A percentile compares a stretch with the other conserved stretches of the same genome.
Evolutionary conservation across 1,284 basidiomycete species (phyloP).

Genomic region (Tilletia setariae): DNA sequence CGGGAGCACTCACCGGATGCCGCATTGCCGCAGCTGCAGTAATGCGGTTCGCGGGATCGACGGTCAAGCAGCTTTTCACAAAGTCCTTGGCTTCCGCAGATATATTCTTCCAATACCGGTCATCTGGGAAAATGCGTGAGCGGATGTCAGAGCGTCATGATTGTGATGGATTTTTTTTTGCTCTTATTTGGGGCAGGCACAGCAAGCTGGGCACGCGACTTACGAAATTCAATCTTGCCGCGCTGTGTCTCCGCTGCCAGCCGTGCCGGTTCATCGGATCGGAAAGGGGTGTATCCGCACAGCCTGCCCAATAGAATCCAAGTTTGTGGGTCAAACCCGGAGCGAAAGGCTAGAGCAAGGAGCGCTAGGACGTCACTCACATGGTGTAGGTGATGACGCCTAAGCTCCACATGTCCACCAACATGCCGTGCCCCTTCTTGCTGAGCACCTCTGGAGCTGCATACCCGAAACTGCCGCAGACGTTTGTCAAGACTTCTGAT

Average conservation of each 20-base stretch:
- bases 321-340: too few species aligned
- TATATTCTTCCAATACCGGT: constrained; percentile 89
- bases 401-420: constrained; percentile 88
- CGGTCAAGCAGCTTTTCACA: constrained; percentile 69
- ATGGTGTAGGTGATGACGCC: constrained; percentile 82
- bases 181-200: too few species aligned
- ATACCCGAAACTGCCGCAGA: constrained; percentile 90
- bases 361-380: constrained; percentile 22
- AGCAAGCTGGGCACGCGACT: too few species aligned
- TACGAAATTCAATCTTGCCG: constrained; percentile 73
- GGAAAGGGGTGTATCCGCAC: constrained; percentile 67
- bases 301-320: constrained; percentile 20
- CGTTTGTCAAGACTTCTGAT: constrained; percentile 72
- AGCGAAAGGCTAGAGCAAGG: constrained; percentile 10
- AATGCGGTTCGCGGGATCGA: constrained; percentile 70
- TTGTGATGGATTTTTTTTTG: too few species aligned
- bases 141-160: neutral
- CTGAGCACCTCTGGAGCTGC: constrained; percentile 81
- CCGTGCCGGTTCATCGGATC: constrained; percentile 72
- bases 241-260: constrained; percentile 77
- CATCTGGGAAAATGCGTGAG: constrained; percentile 48
- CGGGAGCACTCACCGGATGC: constrained; percentile 59
- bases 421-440: constrained; percentile 78
- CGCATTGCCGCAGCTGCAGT: constrained; percentile 72
- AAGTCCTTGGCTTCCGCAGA: constrained; percentile 76